These are phyloP conservation scores for Colletotrichum euphorbiae DNA, from an alignment of 2,329 filamentous ascomycete genomes.

Conservation along the genomic window DNA sequence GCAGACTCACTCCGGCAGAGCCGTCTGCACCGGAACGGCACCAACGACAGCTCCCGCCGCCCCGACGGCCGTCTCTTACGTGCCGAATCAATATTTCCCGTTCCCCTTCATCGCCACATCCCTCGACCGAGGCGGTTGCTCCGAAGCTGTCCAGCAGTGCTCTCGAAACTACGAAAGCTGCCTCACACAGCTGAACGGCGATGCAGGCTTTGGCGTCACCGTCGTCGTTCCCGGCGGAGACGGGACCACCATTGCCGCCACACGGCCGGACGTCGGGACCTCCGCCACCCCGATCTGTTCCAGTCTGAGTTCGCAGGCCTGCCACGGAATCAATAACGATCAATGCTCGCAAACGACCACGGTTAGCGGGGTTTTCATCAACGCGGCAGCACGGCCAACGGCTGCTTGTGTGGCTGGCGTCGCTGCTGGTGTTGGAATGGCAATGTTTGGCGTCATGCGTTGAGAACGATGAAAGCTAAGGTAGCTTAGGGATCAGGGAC, in stretches of 20 bases:
- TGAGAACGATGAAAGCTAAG: slow-evolving; percentile 3
- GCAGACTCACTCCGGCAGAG: slow-evolving; percentile 48
- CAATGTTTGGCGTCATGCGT: slow-evolving; percentile 31
- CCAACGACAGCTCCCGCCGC: slow-evolving; percentile 53
- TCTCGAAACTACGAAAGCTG: slow-evolving; percentile 66
- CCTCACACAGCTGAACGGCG: slow-evolving; percentile 59
- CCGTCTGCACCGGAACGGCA: slow-evolving; percentile 68
- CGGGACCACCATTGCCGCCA: slow-evolving; percentile 62
- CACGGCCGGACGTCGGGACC: slow-evolving; percentile 53
- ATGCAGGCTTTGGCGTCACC: slow-evolving; percentile 62
- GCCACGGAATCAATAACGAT: slow-evolving; percentile 56
- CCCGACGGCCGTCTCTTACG: slow-evolving; percentile 60
- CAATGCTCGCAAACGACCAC: slow-evolving; percentile 50
- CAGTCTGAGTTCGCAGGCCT: slow-evolving; percentile 65
- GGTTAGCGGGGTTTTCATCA: slow-evolving; percentile 41
- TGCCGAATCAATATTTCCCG: slow-evolving; percentile 68
- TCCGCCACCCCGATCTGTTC: slow-evolving; percentile 66
- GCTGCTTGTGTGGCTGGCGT: slow-evolving; percentile 34
- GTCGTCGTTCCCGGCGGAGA: slow-evolving; percentile 66
- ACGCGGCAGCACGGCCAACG: slow-evolving; percentile 33
- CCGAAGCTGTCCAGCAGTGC: slow-evolving; percentile 63
- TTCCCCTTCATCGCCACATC: slow-evolving; percentile 69
- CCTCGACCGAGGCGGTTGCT: slow-evolving; percentile 65
- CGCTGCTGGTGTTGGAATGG: slow-evolving; percentile 35
- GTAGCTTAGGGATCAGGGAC: no score